A percentile compares a stretch with the other conserved stretches of the same genome.
phyloP scores from a whole-genome alignment of 2,329 filamentous ascomycete species.

The Paecilomyces fulvus region DNA sequence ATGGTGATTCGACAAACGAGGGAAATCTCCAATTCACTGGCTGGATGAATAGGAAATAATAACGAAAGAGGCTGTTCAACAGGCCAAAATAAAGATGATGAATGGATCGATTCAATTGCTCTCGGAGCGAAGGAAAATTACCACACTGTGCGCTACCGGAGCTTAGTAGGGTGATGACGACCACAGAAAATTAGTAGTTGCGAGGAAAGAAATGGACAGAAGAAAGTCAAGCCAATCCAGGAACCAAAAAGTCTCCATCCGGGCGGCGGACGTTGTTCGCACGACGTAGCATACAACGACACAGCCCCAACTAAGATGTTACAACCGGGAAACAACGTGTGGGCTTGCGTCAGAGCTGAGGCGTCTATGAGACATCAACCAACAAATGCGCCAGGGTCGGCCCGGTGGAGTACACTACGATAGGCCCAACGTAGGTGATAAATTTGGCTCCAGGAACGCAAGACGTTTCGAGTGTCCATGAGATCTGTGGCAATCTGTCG shows the following conservation, averaged over 20 bases:
- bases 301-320: background rate
- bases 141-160: background rate
- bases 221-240: background rate
- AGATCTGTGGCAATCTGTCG: background rate
- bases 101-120: background rate
- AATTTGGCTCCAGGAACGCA: background rate
- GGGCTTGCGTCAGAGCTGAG: slow-evolving; percentile 1
- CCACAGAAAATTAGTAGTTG: background rate
- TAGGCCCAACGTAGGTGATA: background rate
- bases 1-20: background rate
- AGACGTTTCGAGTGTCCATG: background rate
- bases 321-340: background rate
- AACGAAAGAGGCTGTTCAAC: background rate
- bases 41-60: background rate
- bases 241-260: background rate
- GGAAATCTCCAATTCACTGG: background rate
- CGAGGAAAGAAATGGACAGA: background rate
- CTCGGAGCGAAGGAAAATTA: background rate
- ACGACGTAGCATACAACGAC: background rate
- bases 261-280: background rate
- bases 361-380: background rate
- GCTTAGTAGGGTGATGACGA: background rate
- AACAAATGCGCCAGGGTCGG: background rate
- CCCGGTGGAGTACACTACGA: background rate
- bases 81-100: background rate